Evolutionary conservation across 768 basidiomycete genomes (phyloP), one percentile per base, ranked within the genome.

Genomic region (Lyophyllum decastes): DNA sequence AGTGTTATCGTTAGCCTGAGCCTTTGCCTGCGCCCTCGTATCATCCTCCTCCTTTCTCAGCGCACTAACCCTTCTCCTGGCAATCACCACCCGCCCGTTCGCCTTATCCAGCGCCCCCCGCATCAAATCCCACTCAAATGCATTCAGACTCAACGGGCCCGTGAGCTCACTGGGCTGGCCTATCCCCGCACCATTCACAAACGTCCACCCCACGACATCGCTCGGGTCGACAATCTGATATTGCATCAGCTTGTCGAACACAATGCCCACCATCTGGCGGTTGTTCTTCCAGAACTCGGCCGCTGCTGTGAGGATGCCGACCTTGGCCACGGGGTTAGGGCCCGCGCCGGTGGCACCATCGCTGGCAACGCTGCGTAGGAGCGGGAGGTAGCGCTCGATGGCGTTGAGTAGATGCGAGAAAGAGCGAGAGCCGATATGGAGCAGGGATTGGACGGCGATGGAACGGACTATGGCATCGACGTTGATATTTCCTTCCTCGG

Each of bases 371-470:
- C 77, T 80, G 17, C 89, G 89, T 19, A 94, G 78, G 4, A 94
- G 77, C 4, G 84, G 83, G 1, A 95, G 84, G 67, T 95, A 98
- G 17, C 97, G 89, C 69, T 99, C 97, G 63, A 98, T 94, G 3
- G 95, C 95, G 67, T 98, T 98, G 63, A 98, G 85, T 64, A 98
- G 88, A 73, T 99, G 97, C 0, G 95, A 98, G 79, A 99, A 98
- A 2, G 95, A 97, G 16, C 97, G 88, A 2, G 92, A 87, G 51
- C 97, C 97, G 58, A 98, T 90, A 68, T 92, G 87, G 6, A 98
- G 82, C 4, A 98, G 82, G 12, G 92, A 93, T 64, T 98, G 94
- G 47, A 93, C 80, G 17, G 91, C 81, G 63, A 98, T 89, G 26
- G 90, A 87, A 22, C 92, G 87, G 40, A 89, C 77, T 51, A 87